Conservation (phyloP, 116 monocot species). For the Thalassia testudinum region DNA sequence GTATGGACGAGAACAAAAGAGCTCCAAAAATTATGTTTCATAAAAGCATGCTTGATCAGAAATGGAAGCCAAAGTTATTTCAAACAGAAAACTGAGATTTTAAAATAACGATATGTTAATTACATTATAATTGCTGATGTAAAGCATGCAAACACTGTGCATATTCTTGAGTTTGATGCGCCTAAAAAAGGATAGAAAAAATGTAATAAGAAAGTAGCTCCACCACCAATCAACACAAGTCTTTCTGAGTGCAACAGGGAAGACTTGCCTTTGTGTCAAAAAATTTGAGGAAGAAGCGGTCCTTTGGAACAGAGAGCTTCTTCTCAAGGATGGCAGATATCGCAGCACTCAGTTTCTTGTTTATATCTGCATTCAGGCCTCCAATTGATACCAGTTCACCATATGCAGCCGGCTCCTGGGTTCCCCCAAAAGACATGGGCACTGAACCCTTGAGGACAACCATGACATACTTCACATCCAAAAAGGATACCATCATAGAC, state of each 20-base stretch:
- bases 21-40: not conserved
- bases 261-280: slow-evolving; percentile 67
- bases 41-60: not conserved
- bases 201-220: slow-evolving; percentile 30
- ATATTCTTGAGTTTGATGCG: slow-evolving; percentile 61
- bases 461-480: slow-evolving; percentile 66
- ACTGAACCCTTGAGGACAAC: slow-evolving; percentile 79
- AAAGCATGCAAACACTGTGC: slow-evolving; percentile 85
- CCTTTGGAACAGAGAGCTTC: slow-evolving; percentile 67
- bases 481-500: too few relatives aligned
- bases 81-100: not conserved
- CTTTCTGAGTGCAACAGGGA: not conserved
- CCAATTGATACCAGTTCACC: slow-evolving; percentile 90
- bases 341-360: slow-evolving; percentile 73
- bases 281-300: slow-evolving; percentile 81
- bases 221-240: not conserved
- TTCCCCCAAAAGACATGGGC: slow-evolving; percentile 79
- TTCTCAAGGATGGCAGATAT: slow-evolving; percentile 51
- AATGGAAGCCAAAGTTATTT: not conserved
- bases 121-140: slow-evolving; percentile 82
- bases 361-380: slow-evolving; percentile 65
- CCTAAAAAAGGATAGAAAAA: slow-evolving; percentile 40
- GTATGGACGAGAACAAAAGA: not conserved
- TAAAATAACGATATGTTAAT: slow-evolving; percentile 19
- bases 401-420: slow-evolving; percentile 64